Conservation (phyloP, 2,329 filamentous ascomycete genomes). For the Neopestalotiopsis sp. region DNA sequence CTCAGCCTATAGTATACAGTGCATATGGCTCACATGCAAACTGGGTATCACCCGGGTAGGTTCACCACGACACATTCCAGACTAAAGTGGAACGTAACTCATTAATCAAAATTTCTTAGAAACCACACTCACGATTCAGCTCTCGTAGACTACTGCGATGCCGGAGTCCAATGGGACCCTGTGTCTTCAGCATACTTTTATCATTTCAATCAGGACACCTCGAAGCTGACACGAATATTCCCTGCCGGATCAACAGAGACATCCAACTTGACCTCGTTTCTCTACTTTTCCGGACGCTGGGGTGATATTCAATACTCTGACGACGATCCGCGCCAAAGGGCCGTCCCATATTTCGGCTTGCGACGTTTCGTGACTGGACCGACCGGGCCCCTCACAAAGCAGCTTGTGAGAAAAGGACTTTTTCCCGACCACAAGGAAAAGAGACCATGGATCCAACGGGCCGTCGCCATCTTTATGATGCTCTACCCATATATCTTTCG, state of each 20-base stretch:
- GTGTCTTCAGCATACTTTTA: slow-evolving; percentile 14
- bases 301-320: slow-evolving; percentile 12
- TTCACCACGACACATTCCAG: neutral
- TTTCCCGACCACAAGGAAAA: slow-evolving; percentile 1
- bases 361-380: slow-evolving; percentile 10
- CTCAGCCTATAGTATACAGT: slow-evolving; percentile 9
- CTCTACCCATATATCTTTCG: slow-evolving; percentile 1
- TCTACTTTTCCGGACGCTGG: slow-evolving; percentile 4
- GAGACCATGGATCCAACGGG: slow-evolving; percentile 10
- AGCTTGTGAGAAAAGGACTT: slow-evolving; percentile 10
- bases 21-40: slow-evolving; percentile 14
- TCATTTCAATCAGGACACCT: neutral
- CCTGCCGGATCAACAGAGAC: neutral
- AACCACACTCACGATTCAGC: slow-evolving; percentile 8
- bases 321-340: slow-evolving; percentile 7
- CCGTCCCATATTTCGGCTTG: slow-evolving; percentile 9
- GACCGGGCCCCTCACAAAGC: slow-evolving; percentile 6
- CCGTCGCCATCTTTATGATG: slow-evolving; percentile 10
- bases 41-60: slow-evolving; percentile 6
- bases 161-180: neutral
- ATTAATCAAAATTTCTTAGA: neutral
- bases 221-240: neutral
- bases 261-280: slow-evolving; percentile 7
- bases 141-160: slow-evolving; percentile 4
- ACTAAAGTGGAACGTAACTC: neutral